These are phyloP conservation scores for Nevesoporus exiguus DNA, from an alignment of 768 basidiomycete species.

Conservation along the genomic window DNA sequence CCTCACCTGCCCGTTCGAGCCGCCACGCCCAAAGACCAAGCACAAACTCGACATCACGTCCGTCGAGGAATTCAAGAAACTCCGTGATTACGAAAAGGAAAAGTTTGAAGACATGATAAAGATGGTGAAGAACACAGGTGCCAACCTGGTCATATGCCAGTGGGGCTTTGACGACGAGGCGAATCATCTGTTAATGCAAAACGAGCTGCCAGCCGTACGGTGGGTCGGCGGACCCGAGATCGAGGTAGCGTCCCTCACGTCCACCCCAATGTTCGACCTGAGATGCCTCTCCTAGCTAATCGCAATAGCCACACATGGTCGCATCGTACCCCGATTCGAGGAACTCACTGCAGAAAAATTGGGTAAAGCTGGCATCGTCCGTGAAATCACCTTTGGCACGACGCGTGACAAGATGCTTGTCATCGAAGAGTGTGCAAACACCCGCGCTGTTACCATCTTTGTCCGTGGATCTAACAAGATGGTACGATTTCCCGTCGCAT, in stretches of 20 bases:
- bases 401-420: slow-evolving; percentile 99
- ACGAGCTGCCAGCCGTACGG: slow-evolving; percentile 92
- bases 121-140: slow-evolving; percentile 92
- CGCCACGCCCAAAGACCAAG: slow-evolving; percentile 98
- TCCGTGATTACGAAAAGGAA: slow-evolving; percentile 91
- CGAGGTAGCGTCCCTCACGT: slow-evolving; percentile 53
- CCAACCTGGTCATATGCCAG: slow-evolving; percentile 98
- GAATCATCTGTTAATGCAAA: slow-evolving; percentile 97
- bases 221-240: slow-evolving; percentile 99
- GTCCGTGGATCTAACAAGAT: slow-evolving; percentile 99
- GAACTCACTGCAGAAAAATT: slow-evolving; percentile 90
- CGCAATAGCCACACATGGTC: slow-evolving; percentile 96
- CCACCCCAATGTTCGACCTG: not conserved
- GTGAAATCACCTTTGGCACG: slow-evolving; percentile 94
- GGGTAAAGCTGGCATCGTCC: slow-evolving; percentile 88
- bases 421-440: slow-evolving; percentile 98
- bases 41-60: slow-evolving; percentile 97
- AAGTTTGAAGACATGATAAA: slow-evolving; percentile 98
- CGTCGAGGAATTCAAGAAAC: slow-evolving; percentile 95
- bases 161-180: slow-evolving; percentile 99
- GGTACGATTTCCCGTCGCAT: slow-evolving; percentile 46
- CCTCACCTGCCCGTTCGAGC: slow-evolving; percentile 98
- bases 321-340: slow-evolving; percentile 97
- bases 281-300: slow-evolving; percentile 60
- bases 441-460: slow-evolving; percentile 94